phyloP scores from a whole-genome alignment of 192 early-diverging fungal species.

The Coemansia reversa region DNA sequence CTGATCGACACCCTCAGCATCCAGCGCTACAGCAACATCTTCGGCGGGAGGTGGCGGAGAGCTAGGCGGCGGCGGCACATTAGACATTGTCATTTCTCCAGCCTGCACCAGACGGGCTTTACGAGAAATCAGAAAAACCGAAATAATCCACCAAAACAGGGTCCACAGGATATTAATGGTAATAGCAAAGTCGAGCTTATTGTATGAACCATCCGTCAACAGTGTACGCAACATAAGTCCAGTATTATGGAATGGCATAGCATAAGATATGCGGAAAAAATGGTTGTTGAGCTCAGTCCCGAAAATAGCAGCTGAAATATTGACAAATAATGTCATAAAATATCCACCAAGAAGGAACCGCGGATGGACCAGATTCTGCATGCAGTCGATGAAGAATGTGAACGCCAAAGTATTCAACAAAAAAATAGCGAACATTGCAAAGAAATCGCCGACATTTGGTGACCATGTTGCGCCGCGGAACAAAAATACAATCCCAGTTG shows the following conservation, averaged over 20 bases:
- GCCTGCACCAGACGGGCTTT: slow-evolving; percentile 42
- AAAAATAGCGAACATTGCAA: slow-evolving; percentile 40
- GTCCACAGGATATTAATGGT: slow-evolving; percentile 31
- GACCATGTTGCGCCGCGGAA: slow-evolving; percentile 46
- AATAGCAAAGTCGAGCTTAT: slow-evolving; percentile 31
- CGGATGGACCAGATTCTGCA: slow-evolving; percentile 53
- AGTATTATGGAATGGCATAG: slow-evolving; percentile 36
- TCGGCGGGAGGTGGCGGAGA: neutral
- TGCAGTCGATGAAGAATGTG: slow-evolving; percentile 49
- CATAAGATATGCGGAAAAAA: slow-evolving; percentile 51
- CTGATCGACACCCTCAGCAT: slow-evolving; percentile 5
- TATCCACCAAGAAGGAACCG: slow-evolving; percentile 41
- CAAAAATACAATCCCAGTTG: slow-evolving; percentile 34
- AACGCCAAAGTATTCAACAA: slow-evolving; percentile 41
- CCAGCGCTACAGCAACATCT: slow-evolving; percentile 3
- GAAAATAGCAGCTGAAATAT: slow-evolving; percentile 44
- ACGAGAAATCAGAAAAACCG: slow-evolving; percentile 46
- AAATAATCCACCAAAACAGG: slow-evolving; percentile 42
- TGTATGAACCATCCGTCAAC: slow-evolving; percentile 37
- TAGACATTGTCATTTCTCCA: slow-evolving; percentile 40
- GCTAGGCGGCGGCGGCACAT: slow-evolving; percentile 39
- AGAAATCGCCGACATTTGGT: slow-evolving; percentile 36
- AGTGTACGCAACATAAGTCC: slow-evolving; percentile 35
- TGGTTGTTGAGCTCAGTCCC: slow-evolving; percentile 49
- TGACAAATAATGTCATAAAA: slow-evolving; percentile 43